Evolutionary conservation across 2,329 filamentous ascomycete genomes (phyloP).

Genomic region (Botrytis hyacinthi): DNA sequence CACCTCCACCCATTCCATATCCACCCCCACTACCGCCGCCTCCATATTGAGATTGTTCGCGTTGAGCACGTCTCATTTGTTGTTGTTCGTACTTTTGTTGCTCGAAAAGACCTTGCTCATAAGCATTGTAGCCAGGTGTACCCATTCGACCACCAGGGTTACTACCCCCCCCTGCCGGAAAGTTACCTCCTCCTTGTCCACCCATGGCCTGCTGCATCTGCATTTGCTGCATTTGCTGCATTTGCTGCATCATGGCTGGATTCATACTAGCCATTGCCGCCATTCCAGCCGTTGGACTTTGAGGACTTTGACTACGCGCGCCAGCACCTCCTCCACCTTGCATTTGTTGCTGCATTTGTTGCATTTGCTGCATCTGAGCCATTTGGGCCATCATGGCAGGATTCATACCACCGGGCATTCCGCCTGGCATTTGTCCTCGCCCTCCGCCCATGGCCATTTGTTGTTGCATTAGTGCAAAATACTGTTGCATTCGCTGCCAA

Average conservation of each 20-base stretch:
- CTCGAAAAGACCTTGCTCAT: conserved; percentile 72
- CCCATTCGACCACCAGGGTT: conserved; percentile 45
- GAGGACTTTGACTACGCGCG: conserved; percentile 38
- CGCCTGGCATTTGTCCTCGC: conserved; percentile 56
- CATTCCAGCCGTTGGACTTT: conserved; percentile 35
- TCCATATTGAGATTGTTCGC: conserved; percentile 37
- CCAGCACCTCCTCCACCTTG: conserved; percentile 35
- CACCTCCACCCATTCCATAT: conserved; percentile 52
- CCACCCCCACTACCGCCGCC: conserved; percentile 41
- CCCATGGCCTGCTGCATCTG: conserved; percentile 45
- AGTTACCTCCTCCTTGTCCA: conserved; percentile 36
- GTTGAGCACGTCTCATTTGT: conserved; percentile 51
- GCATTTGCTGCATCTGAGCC: conserved; percentile 73
- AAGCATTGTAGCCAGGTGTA: conserved; percentile 51
- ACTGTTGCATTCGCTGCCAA: conserved; percentile 97
- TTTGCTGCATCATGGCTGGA: conserved; percentile 56
- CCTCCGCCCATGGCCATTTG: conserved; percentile 72
- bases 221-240: conserved; percentile 49
- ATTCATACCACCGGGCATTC: conserved; percentile 63
- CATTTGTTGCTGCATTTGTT: conserved; percentile 57
- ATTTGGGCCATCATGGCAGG: conserved; percentile 74
- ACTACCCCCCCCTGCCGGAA: conserved; percentile 37
- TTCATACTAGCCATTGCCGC: conserved; percentile 40
- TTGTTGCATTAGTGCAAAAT: conserved; percentile 92
- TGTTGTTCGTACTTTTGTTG: conserved; percentile 75